These are phyloP conservation scores for Allium cepa DNA, from an alignment of 106 monocot genomes.

Conservation along the genomic window DNA sequence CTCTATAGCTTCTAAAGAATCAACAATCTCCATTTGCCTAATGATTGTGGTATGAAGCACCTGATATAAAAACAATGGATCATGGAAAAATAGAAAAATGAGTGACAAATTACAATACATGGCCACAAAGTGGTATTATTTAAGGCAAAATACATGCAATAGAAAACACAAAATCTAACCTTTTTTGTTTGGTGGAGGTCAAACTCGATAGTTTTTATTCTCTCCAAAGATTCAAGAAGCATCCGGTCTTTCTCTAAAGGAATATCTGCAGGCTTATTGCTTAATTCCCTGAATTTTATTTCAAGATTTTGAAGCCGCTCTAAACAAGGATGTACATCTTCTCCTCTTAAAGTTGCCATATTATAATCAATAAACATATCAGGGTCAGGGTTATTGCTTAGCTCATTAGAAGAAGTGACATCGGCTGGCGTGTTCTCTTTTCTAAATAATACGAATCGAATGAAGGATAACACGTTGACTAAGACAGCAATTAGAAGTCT, in stretches of 20 bases:
- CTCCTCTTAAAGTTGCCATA: constrained; percentile 20
- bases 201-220: constrained; percentile 71
- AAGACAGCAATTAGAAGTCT: constrained; percentile 24
- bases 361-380: background rate
- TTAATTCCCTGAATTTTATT: constrained; percentile 37
- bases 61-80: background rate
- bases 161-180: constrained; percentile 25
- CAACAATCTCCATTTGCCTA: constrained; percentile 8
- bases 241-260: constrained; percentile 69
- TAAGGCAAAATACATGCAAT: background rate
- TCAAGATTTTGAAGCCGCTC: constrained; percentile 77
- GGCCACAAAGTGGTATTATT: background rate
- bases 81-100: background rate
- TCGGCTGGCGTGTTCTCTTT: constrained; percentile 19
- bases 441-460: constrained; percentile 13
- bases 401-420: constrained; percentile 18
- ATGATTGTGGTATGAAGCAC: constrained; percentile 7
- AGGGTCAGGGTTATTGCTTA: background rate
- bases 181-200: constrained; percentile 89
- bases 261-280: constrained; percentile 58
- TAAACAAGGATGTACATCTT: constrained; percentile 38
- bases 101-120: background rate
- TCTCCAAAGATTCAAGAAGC: constrained; percentile 61
- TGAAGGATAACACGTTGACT: constrained; percentile 29
- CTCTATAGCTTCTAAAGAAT: constrained; percentile 5